Evolutionary conservation across 2,329 filamentous ascomycete genomes (phyloP).

Genomic region (Hirsutella rhossiliensis): DNA sequence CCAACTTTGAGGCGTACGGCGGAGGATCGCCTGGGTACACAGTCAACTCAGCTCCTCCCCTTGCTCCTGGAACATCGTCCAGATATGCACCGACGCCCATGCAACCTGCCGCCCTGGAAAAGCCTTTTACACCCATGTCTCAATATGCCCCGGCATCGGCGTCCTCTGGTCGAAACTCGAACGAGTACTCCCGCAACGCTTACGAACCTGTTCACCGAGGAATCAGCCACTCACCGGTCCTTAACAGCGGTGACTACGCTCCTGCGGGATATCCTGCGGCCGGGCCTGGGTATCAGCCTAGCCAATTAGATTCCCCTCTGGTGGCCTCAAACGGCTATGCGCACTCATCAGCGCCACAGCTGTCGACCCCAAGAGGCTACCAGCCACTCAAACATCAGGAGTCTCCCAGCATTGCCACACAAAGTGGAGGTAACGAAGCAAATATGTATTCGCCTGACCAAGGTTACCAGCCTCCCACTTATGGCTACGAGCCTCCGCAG

Average conservation of each 20-base stretch:
- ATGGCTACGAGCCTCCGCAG: slow-evolving; percentile 39
- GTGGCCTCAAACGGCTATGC: neutral
- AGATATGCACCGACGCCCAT: slow-evolving; percentile 21
- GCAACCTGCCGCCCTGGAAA: slow-evolving; percentile 9
- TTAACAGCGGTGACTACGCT: slow-evolving; percentile 8
- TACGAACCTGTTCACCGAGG: slow-evolving; percentile 23
- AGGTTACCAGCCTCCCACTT: slow-evolving; percentile 33
- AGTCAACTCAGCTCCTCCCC: slow-evolving; percentile 17
- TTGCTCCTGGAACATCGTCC: slow-evolving; percentile 23
- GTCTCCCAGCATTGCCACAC: slow-evolving; percentile 10
- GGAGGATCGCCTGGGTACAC: slow-evolving; percentile 26
- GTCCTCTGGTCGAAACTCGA: slow-evolving; percentile 16
- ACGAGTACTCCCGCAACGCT: slow-evolving; percentile 17
- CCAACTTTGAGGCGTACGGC: slow-evolving; percentile 64
- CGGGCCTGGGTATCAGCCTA: slow-evolving; percentile 13
- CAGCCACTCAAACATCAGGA: slow-evolving; percentile 17
- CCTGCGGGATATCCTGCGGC: slow-evolving; percentile 7
- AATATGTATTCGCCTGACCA: slow-evolving; percentile 10
- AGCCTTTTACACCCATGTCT: slow-evolving; percentile 26
- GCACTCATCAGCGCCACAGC: neutral
- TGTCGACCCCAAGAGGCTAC: slow-evolving; percentile 9
- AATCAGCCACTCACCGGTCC: slow-evolving; percentile 2
- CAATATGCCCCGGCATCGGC: slow-evolving; percentile 33
- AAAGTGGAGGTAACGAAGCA: slow-evolving; percentile 4
- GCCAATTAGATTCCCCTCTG: slow-evolving; percentile 1